phyloP scores from a whole-genome alignment of 106 monocot species.

The Phalaenopsis equestris region DNA sequence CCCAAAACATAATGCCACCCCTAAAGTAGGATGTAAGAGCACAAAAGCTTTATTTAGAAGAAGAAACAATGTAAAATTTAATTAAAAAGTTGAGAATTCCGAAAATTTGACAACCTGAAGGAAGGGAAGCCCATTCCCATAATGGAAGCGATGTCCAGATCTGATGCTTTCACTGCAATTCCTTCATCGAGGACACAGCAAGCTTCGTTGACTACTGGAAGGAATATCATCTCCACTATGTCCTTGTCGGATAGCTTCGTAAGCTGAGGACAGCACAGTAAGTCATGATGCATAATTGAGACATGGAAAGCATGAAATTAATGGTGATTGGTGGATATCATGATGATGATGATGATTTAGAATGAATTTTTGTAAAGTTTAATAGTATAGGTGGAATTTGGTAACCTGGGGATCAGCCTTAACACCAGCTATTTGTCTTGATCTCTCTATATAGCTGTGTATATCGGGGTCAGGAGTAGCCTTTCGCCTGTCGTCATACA shows the following conservation, averaged over 20 bases:
- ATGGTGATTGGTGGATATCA: background rate
- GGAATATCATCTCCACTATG: conserved; percentile 85
- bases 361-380: background rate
- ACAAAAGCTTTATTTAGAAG: background rate
- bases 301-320: too few species aligned
- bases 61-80: background rate
- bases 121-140: conserved; percentile 98
- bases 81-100: background rate
- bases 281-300: too few species aligned
- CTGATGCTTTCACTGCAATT: conserved; percentile 85
- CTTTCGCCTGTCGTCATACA: conserved; percentile 73
- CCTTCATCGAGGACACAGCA: conserved; percentile 89
- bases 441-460: conserved; percentile 66
- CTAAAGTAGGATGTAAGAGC: conserved; percentile 14
- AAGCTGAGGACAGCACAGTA: conserved; percentile 27
- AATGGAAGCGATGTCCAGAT: conserved; percentile 84
- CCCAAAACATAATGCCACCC: conserved; percentile 91
- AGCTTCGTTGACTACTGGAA: conserved; percentile 93
- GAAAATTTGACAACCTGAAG: conserved; percentile 46
- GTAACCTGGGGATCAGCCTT: conserved; percentile 48
- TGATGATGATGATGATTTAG: background rate
- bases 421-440: conserved; percentile 56
- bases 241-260: conserved; percentile 62
- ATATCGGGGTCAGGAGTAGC: conserved; percentile 83
- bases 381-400: background rate